Evolutionary conservation across 805 yeast species (phyloP), one percentile per base, ranked within the genome.

Genomic region (Naumovozyma baii): DNA sequence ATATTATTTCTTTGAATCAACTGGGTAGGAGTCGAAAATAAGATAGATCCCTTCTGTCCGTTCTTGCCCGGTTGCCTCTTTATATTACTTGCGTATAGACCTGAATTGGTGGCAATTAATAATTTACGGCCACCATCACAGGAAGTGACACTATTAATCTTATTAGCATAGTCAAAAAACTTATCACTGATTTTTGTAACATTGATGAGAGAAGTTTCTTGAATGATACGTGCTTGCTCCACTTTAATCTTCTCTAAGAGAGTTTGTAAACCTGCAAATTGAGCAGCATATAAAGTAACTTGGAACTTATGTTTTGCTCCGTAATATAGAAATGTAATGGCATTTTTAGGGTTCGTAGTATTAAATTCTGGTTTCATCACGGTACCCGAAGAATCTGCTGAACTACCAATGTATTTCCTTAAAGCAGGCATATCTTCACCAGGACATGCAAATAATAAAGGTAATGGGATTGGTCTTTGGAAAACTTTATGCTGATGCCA

Each of bases 71-170:
- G 52, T 38, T 62, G 52, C 38, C 69, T 54, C 42, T 73, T 70
- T 34, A 80, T 74, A 33, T 86, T 86, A 34, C 92, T 77, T 34
- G 86, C 75, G 69, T 82, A 92, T 2, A 92, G 78, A 4, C 98
- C 97, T 1, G 81, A 72, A 55, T 86, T 95, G 0, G 97, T 87
- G 33, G 97, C 97, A 54, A 84, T 88, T 28, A 92, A 60, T 47
- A 88, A 64, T 56, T 88, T 84, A 47, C 94, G 74, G 16, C 97
- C 97, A 39, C 96, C 96, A 55, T 92, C 95, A 59, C 84, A 82
- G 26, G 96, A 94, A 31, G 83, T 87, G 20, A 87, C 90, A 67
- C 96, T 87, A 55, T 85, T 87, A 51, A 90, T 83, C 44, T 82
- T 75, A 55, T 88, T 78, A 16, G 70, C 68, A 36, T 78, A 76